These are phyloP conservation scores for Didymella glomerata DNA, from an alignment of 2,329 filamentous ascomycete genomes.

Conservation along the genomic window DNA sequence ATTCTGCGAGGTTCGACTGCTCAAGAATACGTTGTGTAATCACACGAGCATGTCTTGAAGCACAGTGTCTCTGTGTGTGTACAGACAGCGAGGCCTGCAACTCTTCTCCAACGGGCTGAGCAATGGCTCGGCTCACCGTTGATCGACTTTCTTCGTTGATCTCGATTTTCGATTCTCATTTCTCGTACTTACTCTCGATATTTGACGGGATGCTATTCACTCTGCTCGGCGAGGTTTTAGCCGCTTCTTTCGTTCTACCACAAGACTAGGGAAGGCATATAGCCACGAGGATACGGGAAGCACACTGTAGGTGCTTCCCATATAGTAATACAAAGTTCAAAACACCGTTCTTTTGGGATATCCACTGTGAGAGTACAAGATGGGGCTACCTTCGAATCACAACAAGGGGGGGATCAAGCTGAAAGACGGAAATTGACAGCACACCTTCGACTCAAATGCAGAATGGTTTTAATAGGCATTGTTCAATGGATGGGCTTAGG, in stretches of 20 bases:
- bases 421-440: too few species aligned
- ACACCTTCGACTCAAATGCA: neutral
- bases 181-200: constrained; percentile 10
- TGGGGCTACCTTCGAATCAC: too few species aligned
- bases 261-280: constrained; percentile 20
- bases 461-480: neutral
- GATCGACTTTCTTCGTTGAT: neutral
- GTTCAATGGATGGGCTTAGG: neutral
- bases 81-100: neutral
- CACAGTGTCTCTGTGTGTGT: neutral
- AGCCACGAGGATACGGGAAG: constrained; percentile 6
- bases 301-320: constrained; percentile 4
- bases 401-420: too few species aligned
- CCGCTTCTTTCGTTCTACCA: constrained; percentile 6
- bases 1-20: neutral
- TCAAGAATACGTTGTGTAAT: neutral
- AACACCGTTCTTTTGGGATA: neutral
- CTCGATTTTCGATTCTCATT: constrained; percentile 2
- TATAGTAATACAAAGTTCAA: constrained; percentile 18
- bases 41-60: neutral
- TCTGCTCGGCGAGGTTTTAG: neutral
- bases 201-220: constrained; percentile 1
- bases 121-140: neutral
- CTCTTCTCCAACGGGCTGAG: neutral
- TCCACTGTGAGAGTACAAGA: too few species aligned